phyloP scores from a whole-genome alignment of 192 early-diverging fungal species.

The Phlyctochytrium arcticum region DNA sequence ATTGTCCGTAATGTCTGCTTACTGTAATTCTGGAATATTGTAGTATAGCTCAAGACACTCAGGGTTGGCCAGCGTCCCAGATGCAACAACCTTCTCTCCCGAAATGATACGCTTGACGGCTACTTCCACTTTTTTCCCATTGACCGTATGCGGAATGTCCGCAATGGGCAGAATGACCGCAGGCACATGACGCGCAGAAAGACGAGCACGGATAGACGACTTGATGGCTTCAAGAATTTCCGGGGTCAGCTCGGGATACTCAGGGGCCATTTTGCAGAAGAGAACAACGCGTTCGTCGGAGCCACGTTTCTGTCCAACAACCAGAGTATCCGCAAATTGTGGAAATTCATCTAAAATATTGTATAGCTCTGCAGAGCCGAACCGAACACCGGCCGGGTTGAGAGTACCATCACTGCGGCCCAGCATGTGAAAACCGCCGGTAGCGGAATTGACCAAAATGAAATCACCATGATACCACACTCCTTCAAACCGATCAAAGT shows the following conservation, averaged over 20 bases:
- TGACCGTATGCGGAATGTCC: constrained; percentile 93
- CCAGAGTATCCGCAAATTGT: constrained; percentile 80
- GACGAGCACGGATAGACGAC: constrained; percentile 69
- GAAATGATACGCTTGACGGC: constrained; percentile 85
- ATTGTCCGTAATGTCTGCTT: too few relatives aligned
- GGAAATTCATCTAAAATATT: constrained; percentile 82
- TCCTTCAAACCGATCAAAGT: constrained; percentile 78
- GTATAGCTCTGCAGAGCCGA: constrained; percentile 92
- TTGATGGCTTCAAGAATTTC: constrained; percentile 70
- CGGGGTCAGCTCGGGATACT: constrained; percentile 50
- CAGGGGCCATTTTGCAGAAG: constrained; percentile 79
- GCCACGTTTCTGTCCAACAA: constrained; percentile 75
- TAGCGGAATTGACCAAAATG: constrained; percentile 74
- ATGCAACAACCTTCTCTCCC: constrained; percentile 73
- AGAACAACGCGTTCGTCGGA: constrained; percentile 90
- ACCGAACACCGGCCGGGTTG: constrained; percentile 89
- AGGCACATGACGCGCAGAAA: constrained; percentile 92
- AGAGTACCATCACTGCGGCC: constrained; percentile 87
- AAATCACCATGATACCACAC: constrained; percentile 99
- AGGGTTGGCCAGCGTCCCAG: constrained; percentile 83
- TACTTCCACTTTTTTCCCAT: constrained; percentile 97
- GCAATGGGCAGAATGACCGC: constrained; percentile 72
- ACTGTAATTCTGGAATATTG: constrained; percentile 61
- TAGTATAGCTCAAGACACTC: constrained; percentile 81
- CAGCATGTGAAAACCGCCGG: constrained; percentile 92